These are phyloP conservation scores for Trichocladium uniseriatum DNA, from an alignment of 495 filamentous ascomycete species.

Conservation along the genomic window DNA sequence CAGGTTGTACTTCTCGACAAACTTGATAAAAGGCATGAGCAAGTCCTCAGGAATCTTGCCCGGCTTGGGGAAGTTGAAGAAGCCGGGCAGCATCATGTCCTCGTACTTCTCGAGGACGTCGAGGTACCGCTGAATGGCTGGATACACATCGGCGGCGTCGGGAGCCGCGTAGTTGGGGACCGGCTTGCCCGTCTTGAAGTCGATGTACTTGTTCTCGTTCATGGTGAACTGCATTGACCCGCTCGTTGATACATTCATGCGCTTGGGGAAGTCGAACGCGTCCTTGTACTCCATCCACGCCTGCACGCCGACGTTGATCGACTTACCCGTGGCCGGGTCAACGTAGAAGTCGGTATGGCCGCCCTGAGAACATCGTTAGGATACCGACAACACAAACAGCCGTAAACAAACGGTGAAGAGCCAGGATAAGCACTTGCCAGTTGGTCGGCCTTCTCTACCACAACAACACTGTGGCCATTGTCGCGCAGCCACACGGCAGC, in stretches of 20 bases:
- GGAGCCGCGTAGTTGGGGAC: constrained; percentile 9
- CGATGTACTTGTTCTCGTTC: constrained; percentile 23
- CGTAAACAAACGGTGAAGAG: too few relatives aligned
- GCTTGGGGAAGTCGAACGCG: constrained; percentile 19
- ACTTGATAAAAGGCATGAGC: constrained; percentile 35
- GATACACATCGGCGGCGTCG: constrained; percentile 9
- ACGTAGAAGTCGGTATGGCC: constrained; percentile 33
- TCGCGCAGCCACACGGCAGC: constrained; percentile 36
- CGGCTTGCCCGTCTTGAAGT: constrained; percentile 30
- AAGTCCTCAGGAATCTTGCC: constrained; percentile 34
- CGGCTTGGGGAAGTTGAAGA: constrained; percentile 29
- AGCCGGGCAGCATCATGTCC: constrained; percentile 28
- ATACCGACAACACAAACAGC: not conserved
- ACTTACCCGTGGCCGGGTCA: constrained; percentile 21
- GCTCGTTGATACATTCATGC: constrained; percentile 29
- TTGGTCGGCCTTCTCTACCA: constrained; percentile 31
- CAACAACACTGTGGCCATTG: constrained; percentile 28
- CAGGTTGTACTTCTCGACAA: constrained; percentile 28
- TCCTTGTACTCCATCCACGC: constrained; percentile 18
- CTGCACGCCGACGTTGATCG: constrained; percentile 33
- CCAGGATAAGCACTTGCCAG: constrained; percentile 27
- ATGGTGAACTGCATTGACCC: constrained; percentile 5
- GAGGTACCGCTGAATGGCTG: constrained; percentile 27
- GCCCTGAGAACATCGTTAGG: constrained; percentile 21
- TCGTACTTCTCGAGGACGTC: constrained; percentile 28